Base-by-base conservation (phyloP, 2,329 filamentous ascomycete species). In the Thelonectria olida region DNA sequence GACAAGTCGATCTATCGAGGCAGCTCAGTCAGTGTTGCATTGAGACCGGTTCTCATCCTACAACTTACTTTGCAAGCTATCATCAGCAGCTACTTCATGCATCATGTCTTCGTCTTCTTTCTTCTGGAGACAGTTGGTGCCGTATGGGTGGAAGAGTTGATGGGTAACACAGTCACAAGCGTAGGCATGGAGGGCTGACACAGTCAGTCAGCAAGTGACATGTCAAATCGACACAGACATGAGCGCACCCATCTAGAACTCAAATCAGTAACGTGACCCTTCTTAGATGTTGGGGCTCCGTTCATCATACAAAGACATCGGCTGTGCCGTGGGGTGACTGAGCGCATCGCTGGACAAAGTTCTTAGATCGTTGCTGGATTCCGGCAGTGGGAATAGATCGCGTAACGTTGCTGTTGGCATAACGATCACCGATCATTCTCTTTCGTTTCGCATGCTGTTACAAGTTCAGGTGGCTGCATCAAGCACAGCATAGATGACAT, bases 111-210 rank as follows among this genome's bases (percentile, higher is more conserved):
- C 84, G 56, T 91, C 87, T n/a, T 81, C 72, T 28, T 77, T 67
- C 17, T 81, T 76, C 27, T 83, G 79, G 2, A 91, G 79, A 8
- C 88, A 89, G 61, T 88, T 80, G 2, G 86, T 85, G 2, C 88
- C 89, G 58, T 86, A 81, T 0, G 88, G 88, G 55, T 89, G 86
- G 70, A 92, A 90, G n/a, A 92, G 80, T 65, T 90, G 88, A 67
- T 90, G 86, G 1, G 88, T 89, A 25, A 88, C 84, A 67, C 89
- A 90, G 70, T 92, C 89, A 54, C 90, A 86, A 1, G 89, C 89
- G 71, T 89, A 92, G 23, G 88, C 84, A 64, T 92, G 89, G 2
- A 91, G 78, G 42, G 72, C 72, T 78, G 42, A 13, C 20, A 17
- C 23, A 1, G 54, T 76, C 44, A 75, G 70, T 52, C 19, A 27